Evolutionary conservation across 305 asterid genomes (phyloP), one percentile per base, ranked within the genome.

Genomic region (Lippia alba): DNA sequence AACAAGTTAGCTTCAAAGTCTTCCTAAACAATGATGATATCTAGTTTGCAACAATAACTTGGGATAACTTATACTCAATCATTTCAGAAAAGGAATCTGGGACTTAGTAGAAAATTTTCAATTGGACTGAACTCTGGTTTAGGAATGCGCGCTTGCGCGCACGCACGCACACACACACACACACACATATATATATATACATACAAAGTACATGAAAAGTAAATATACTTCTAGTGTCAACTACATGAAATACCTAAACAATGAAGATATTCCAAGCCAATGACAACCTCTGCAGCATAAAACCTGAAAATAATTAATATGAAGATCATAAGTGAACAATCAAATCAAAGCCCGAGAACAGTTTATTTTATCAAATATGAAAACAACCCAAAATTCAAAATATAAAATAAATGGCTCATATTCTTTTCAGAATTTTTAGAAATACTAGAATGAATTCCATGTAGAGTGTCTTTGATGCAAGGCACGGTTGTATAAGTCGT

Each of bases 241-340:
- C 40, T 8, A 17, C 12, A 58, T 20, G 71, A 83, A 69, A 33
- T 84, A 94, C 99, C 99, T 86, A 94, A 83, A 82, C 98, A 94
- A 70, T 94, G 99, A 81, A 94, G 98, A 84, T 94, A 94, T 77
- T 94, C 99, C 91, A 94, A 82, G 74, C 90, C 89, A 79, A 94
- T 81, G 81, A 92, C 73, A 72, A 94, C 96, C 78, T 92, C 99
- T 69, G 98, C 99, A 45, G 97, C 89, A 83, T 83, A 94, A 85
- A 94, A 94, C 90, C 99, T 94, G 88, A 66, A 56, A 70, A 76
- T 64, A 17, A 57, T 57, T 51, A 54, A 57, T 66, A 54, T 64
- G 45, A 63, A 75, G 45, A 24, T 41, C 53, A n/a, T 58, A 61
- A 64, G 51, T 40, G 61, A 63, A 61, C 36, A 56, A 48, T 56